Conservation (phyloP, 2,329 filamentous ascomycete species). For the Aspergillus aculeatinus region DNA sequence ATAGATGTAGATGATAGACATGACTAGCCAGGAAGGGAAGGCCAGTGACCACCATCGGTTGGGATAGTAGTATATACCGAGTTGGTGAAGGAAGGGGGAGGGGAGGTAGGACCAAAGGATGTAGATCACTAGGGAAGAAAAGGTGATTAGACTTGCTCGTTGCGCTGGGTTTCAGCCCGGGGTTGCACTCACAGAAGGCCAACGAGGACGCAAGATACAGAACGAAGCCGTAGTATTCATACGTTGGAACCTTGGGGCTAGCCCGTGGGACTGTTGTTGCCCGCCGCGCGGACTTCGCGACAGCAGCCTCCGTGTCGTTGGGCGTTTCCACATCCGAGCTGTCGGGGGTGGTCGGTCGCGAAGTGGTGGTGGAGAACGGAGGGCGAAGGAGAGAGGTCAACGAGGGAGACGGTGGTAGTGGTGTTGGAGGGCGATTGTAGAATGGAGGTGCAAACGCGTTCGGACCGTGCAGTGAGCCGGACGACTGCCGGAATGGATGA, state of each 20-base stretch:
- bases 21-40: slow-evolving; percentile 85
- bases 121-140: slow-evolving; percentile 53
- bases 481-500: slow-evolving; percentile 42
- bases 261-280: slow-evolving; percentile 73
- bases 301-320: slow-evolving; percentile 59
- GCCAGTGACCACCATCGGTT: slow-evolving; percentile 97
- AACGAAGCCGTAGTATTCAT: slow-evolving; percentile 99
- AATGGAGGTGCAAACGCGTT: slow-evolving; percentile 75
- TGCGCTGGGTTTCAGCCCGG: too few species aligned
- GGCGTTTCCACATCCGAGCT: slow-evolving; percentile 78
- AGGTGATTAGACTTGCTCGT: neutral
- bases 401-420: slow-evolving; percentile 86
- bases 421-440: slow-evolving; percentile 95
- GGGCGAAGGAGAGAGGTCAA: slow-evolving; percentile 85
- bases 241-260: slow-evolving; percentile 92
- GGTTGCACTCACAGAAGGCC: slow-evolving; percentile 64
- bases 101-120: slow-evolving; percentile 86
- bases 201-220: slow-evolving; percentile 87
- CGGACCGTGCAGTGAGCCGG: slow-evolving; percentile 42
- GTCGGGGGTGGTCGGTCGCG: slow-evolving; percentile 89
- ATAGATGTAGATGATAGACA: slow-evolving; percentile 87
- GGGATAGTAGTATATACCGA: slow-evolving; percentile 95
- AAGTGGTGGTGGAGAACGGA: slow-evolving; percentile 65
- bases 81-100: slow-evolving; percentile 82
- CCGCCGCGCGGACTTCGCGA: slow-evolving; percentile 59